Base-by-base conservation (phyloP, 2,329 filamentous ascomycete species). In the Pezicula radicicola region DNA sequence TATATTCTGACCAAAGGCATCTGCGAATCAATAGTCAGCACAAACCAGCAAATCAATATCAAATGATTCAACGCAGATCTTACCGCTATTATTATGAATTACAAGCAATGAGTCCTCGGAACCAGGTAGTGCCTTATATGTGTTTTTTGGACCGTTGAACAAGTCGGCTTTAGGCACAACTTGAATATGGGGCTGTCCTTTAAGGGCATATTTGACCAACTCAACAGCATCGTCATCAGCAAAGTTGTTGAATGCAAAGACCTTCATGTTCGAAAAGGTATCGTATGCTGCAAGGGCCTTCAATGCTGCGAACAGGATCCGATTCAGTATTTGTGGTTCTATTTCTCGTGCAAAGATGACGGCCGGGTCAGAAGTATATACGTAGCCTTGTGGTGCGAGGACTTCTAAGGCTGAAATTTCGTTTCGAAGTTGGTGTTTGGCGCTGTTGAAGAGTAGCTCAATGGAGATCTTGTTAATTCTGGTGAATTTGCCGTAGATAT, bases 1-100 rank as follows among this genome's bases (percentile, higher is more conserved):
- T 18, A 65, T 62, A 50, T 64, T 65, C 54, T 65, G 63, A 12
- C 63, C 63, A 54, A 65, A 65, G 1, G 40, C 63, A 55, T 65
- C 63, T 40, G 37, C 37, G 10, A 9, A 40, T 40, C 37, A 16
- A 8, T 40, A 21, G 19, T 40, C 37, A 45, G 42, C 19, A 15
- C 19, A 30, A 16, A 19, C 10, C 10, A 4, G 28, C n/a, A 7
- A n/a, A 10, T 12, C 2, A 10, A 9, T 9, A 41, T 1, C 15
- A 28, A 8, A 18, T 4, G 4, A 40, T 13, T 16, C 30, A 16
- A 21, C 3, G 10, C 9, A 40, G 3, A 40, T 16, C 37, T 37
- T 40, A 40, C 37, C 37, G 51, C 59, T 62, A 40, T 65, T 65
- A 30, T 64, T 65, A 48, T 65, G 63, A 12, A 64, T 40, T 9